Conservation (phyloP, 164 flowering plant species). For the Cinnamomum chago region DNA sequence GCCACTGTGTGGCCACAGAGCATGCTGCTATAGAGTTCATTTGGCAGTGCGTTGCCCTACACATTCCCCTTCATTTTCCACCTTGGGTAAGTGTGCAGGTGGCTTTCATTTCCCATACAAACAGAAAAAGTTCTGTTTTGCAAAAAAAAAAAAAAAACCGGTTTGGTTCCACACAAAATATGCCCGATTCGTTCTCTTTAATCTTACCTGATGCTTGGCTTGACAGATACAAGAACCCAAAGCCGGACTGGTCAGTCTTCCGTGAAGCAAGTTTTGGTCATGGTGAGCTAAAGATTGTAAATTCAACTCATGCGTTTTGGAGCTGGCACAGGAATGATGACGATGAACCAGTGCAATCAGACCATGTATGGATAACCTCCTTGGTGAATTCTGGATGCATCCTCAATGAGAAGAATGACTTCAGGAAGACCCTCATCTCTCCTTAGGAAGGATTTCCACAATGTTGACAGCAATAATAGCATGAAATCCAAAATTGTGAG, state of each 20-base stretch:
- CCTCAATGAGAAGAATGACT: slow-evolving; percentile 28
- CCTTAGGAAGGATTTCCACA: slow-evolving; percentile 20
- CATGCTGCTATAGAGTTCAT: too few relatives aligned
- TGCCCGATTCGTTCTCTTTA: too few relatives aligned
- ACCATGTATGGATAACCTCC: slow-evolving; percentile 76
- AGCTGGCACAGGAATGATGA: slow-evolving; percentile 97
- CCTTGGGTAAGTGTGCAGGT: too few relatives aligned
- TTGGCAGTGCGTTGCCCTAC: too few relatives aligned
- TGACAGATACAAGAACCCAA: slow-evolving; percentile 61
- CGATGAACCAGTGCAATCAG: slow-evolving; percentile 77
- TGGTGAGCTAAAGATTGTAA: slow-evolving; percentile 76
- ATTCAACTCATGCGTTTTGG: slow-evolving; percentile 81
- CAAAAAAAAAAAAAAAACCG: too few relatives aligned
- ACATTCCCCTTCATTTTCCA: too few relatives aligned
- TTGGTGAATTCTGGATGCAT: slow-evolving; percentile 58
- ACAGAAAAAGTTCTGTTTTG: too few relatives aligned
- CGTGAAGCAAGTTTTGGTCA: slow-evolving; percentile 99
- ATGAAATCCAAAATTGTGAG: too few relatives aligned
- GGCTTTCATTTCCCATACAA: too few relatives aligned
- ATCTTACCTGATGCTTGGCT: slow-evolving; percentile 4
- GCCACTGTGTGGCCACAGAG: too few relatives aligned
- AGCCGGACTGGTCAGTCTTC: slow-evolving; percentile 86
- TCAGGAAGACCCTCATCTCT: slow-evolving; percentile 46
- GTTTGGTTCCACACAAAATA: too few relatives aligned
- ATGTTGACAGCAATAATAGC: too few relatives aligned